Evolutionary conservation across 306 rosid genomes (phyloP).

Genomic region (Casuarina glauca): DNA sequence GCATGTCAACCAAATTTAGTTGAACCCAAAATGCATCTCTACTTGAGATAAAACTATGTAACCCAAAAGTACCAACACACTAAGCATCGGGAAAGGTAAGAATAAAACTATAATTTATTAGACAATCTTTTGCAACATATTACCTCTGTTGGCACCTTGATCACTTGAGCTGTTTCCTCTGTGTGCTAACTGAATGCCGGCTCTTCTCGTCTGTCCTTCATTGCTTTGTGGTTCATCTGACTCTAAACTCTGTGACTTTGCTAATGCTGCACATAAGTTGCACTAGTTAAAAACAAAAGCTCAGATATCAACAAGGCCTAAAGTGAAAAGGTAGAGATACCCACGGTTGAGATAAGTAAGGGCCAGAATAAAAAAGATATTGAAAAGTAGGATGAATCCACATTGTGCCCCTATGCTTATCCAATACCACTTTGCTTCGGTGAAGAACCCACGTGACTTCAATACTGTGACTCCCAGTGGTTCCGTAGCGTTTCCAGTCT

Average conservation of each 20-base stretch:
- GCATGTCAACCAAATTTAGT: constrained; percentile 2
- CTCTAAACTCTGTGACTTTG: constrained; percentile 12
- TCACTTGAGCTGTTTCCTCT: constrained; percentile 3
- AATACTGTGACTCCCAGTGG: constrained; percentile 32
- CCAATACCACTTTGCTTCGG: constrained; percentile 47
- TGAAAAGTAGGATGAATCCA: constrained; percentile 36
- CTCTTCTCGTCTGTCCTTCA: not conserved
- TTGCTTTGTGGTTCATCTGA: constrained; percentile 25
- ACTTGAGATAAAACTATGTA: not conserved
- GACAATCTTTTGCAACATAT: not conserved
- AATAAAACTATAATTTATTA: too few relatives aligned
- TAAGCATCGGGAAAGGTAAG: not conserved
- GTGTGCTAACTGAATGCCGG: not conserved
- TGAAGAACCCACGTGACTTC: constrained; percentile 35
- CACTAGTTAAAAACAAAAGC: not conserved
- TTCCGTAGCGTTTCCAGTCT: constrained; percentile 21
- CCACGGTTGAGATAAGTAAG: constrained; percentile 35
- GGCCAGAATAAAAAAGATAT: constrained; percentile 30
- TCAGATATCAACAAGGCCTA: not conserved
- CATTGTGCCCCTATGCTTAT: constrained; percentile 37
- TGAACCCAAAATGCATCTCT: not conserved
- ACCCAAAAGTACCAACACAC: not conserved
- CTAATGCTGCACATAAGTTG: constrained; percentile 20
- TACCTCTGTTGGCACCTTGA: not conserved
- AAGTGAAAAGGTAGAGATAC: constrained; percentile 16